These are phyloP conservation scores for Ceratocystis papillata DNA, from an alignment of 2,329 filamentous ascomycete species.

Conservation along the genomic window DNA sequence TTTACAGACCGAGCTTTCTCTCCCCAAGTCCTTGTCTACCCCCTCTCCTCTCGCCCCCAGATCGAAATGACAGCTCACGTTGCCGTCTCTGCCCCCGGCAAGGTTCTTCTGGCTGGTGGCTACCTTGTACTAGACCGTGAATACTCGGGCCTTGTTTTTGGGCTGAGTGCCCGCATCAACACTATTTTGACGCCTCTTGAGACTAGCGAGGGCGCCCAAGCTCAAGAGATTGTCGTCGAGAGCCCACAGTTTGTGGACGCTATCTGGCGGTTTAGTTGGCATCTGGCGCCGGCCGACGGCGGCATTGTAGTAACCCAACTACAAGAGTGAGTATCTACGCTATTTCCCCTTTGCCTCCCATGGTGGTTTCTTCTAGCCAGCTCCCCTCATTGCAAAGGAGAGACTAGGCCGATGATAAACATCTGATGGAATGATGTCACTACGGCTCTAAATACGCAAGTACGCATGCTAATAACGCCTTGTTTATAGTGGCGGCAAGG, in stretches of 20 bases:
- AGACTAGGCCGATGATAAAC: too few species aligned
- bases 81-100: slow-evolving; percentile 83
- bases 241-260: slow-evolving; percentile 87
- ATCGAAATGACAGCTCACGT: background rate
- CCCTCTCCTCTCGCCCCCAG: background rate
- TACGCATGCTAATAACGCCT: background rate
- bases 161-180: slow-evolving; percentile 57
- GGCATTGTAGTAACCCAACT: slow-evolving; percentile 73
- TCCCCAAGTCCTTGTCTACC: background rate
- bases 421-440: too few species aligned
- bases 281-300: slow-evolving; percentile 57
- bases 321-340: slow-evolving; percentile 51
- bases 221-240: slow-evolving; percentile 67
- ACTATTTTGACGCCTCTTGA: slow-evolving; percentile 47
- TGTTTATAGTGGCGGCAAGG: slow-evolving; percentile 34
- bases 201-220: slow-evolving; percentile 51
- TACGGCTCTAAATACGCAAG: too few species aligned
- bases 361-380: background rate
- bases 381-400: too few species aligned
- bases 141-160: slow-evolving; percentile 67
- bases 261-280: slow-evolving; percentile 77
- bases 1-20: background rate
- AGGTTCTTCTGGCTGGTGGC: slow-evolving; percentile 87
- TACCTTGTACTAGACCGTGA: slow-evolving; percentile 85
- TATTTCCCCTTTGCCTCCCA: background rate